Percentiles rank a stretch among this genome's conserved stretches.
Conservation (phyloP, 305 asterid genomes). For the Solanum hybrid region DNA sequence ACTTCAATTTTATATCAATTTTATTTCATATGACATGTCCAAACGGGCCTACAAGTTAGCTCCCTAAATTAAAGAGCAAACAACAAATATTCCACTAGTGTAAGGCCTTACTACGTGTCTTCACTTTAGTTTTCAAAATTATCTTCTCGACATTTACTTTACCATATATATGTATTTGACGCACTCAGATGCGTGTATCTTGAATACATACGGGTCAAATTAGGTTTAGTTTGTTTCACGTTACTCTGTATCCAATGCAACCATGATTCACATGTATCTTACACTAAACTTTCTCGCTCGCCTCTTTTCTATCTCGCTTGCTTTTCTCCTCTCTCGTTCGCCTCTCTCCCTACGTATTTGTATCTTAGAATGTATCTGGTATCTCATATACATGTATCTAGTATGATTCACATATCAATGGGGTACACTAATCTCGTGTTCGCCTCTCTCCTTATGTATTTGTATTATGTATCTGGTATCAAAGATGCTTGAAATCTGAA, state of each 20-base stretch:
- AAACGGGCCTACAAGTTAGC: background rate
- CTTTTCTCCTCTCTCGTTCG: too few species aligned
- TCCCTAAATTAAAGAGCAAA: background rate
- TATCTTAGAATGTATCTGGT: background rate
- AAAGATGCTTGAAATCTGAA: too few species aligned
- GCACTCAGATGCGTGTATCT: too few species aligned
- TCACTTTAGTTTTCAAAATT: background rate
- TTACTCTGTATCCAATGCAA: background rate
- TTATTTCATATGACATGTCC: too few species aligned
- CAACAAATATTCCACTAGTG: background rate
- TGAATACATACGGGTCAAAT: too few species aligned
- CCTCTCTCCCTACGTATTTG: background rate
- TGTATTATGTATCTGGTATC: too few species aligned
- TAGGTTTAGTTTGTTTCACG: too few species aligned
- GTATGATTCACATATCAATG: accelerated
- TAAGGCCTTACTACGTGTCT: background rate
- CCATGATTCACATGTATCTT: background rate
- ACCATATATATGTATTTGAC: too few species aligned
- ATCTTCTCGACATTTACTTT: too few species aligned
- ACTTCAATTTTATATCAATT: background rate
- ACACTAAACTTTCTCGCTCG: background rate
- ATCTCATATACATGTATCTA: too few species aligned
- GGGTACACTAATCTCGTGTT: background rate
- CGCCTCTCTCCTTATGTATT: too few species aligned
- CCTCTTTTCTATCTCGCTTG: background rate